Evolutionary conservation across 1,139 yeast genomes (phyloP).

Genomic region (Candida mesenterica): DNA sequence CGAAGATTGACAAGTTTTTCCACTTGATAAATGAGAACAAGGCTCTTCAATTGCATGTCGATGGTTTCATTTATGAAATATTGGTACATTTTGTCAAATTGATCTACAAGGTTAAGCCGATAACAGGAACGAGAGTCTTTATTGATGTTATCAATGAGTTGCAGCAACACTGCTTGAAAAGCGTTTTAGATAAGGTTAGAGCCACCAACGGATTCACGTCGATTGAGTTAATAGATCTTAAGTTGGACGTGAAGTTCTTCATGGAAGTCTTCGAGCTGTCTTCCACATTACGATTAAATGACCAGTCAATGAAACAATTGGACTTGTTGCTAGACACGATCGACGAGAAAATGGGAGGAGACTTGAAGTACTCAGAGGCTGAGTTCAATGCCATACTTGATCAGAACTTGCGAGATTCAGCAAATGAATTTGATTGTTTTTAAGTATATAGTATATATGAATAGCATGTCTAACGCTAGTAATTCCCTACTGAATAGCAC

Average conservation of each 20-base stretch:
- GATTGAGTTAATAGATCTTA: constrained; percentile 26
- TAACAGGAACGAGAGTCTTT: constrained; percentile 40
- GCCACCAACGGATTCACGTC: constrained; percentile 15
- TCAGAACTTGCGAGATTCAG: constrained; percentile 31
- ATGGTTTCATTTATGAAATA: constrained; percentile 41
- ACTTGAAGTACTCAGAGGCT: constrained; percentile 18
- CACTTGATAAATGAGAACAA: constrained; percentile 10
- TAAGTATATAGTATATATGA: too few relatives aligned
- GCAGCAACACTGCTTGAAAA: constrained; percentile 37
- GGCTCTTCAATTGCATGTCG: constrained; percentile 23
- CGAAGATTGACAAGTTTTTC: constrained; percentile 30
- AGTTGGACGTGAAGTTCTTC: constrained; percentile 40
- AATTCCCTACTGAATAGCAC: too few relatives aligned
- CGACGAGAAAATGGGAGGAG: constrained; percentile 25
- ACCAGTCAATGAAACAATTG: constrained; percentile 34
- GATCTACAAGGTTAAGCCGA: constrained; percentile 41
- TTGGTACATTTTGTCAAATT: constrained; percentile 44
- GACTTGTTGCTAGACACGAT: constrained; percentile 34
- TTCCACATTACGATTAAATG: constrained; percentile 34
- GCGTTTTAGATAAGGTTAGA: constrained; percentile 33
- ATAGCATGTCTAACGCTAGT: too few relatives aligned
- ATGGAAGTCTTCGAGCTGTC: constrained; percentile 43
- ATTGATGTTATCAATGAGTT: constrained; percentile 39
- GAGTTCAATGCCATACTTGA: constrained; percentile 32
- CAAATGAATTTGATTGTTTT: constrained; percentile 31